These are phyloP conservation scores for Scheffersomyces cryptocercus DNA, from an alignment of 1,139 yeast species.

Conservation along the genomic window DNA sequence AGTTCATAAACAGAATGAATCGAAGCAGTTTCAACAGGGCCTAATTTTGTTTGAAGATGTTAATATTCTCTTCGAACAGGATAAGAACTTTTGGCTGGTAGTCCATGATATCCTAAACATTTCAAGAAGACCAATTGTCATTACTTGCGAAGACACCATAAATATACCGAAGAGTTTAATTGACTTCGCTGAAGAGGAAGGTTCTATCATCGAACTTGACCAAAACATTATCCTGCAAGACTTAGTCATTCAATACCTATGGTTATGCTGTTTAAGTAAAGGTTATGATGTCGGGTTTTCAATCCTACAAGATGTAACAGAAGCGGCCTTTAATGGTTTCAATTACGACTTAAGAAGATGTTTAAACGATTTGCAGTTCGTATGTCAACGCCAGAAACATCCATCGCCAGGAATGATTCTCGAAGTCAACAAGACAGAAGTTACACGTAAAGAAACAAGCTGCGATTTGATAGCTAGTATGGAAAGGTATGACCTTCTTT, in stretches of 20 bases:
- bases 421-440: background rate
- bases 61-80: conserved; percentile 78
- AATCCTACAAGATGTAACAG: conserved; percentile 35
- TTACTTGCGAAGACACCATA: conserved; percentile 65
- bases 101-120: conserved; percentile 63
- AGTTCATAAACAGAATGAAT: conserved; percentile 50
- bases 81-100: conserved; percentile 77
- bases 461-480: conserved; percentile 10
- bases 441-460: background rate
- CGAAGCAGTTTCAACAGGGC: conserved; percentile 55
- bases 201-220: conserved; percentile 34
- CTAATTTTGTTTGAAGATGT: conserved; percentile 83
- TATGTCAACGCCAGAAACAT: conserved; percentile 37
- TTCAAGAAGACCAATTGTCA: conserved; percentile 75
- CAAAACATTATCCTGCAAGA: conserved; percentile 17
- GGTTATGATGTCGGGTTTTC: conserved; percentile 35
- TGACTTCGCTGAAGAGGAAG: conserved; percentile 45
- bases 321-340: conserved; percentile 17
- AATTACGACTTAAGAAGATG: conserved; percentile 56
- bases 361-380: conserved; percentile 56
- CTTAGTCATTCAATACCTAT: conserved; percentile 33
- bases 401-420: conserved; percentile 1
- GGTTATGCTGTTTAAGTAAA: conserved; percentile 42
- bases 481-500: conserved; percentile 30
- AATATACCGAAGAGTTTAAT: conserved; percentile 57